Evolutionary conservation across 1,139 yeast genomes (phyloP).

Genomic region (Candida dubliniensis): DNA sequence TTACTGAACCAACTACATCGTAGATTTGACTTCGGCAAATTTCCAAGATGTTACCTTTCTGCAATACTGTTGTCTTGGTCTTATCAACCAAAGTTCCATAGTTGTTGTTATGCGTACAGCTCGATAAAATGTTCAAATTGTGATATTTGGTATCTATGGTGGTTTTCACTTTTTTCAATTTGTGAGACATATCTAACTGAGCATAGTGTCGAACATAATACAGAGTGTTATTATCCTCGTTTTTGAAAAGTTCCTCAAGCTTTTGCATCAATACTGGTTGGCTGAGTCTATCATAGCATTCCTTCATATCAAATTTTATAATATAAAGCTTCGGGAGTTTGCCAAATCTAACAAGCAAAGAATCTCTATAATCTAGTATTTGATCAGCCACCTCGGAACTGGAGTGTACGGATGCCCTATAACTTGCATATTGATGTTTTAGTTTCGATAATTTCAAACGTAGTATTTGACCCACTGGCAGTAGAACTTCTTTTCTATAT

Average conservation of each 20-base stretch:
- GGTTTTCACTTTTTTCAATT: constrained; percentile 9
- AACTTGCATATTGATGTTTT: constrained; percentile 8
- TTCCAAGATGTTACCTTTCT: constrained; percentile 24
- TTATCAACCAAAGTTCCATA: constrained; percentile 22
- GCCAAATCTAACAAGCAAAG: constrained; percentile 16
- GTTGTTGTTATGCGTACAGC: neutral
- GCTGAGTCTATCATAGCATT: constrained; percentile 79
- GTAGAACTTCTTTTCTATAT: constrained; percentile 20
- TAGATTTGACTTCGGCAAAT: constrained; percentile 26
- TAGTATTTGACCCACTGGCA: constrained; percentile 24
- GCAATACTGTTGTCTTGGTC: constrained; percentile 25
- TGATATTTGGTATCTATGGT: constrained; percentile 12
- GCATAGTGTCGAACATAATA: constrained; percentile 14
- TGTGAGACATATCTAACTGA: constrained; percentile 7
- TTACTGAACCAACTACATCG: constrained; percentile 21
- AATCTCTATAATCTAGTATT: constrained; percentile 17
- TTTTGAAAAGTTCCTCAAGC: constrained; percentile 24
- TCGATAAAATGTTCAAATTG: constrained; percentile 5
- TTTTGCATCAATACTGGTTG: constrained; percentile 42
- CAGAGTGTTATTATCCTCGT: constrained; percentile 21
- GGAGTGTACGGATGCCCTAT: constrained; percentile 21
- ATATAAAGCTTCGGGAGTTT: constrained; percentile 45
- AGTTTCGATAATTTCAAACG: constrained; percentile 18
- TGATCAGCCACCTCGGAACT: constrained; percentile 27
- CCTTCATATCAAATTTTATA: constrained; percentile 73